phyloP scores from a whole-genome alignment of 805 yeast genomes.

The Starmerella geochares region DNA sequence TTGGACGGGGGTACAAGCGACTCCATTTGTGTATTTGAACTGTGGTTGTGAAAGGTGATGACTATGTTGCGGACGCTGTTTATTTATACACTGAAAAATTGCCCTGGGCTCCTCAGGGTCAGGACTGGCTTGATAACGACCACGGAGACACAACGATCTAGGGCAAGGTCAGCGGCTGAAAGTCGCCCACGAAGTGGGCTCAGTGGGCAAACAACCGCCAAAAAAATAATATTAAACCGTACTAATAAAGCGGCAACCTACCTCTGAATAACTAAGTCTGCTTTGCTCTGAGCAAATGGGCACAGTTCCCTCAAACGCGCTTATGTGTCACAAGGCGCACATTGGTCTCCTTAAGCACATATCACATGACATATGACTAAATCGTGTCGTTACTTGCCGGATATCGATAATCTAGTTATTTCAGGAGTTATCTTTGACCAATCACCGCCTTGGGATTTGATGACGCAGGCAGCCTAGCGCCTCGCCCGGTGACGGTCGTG shows the following conservation, averaged over 20 bases:
- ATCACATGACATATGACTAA: slow-evolving; percentile 4
- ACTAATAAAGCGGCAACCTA: too few relatives aligned
- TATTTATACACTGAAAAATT: slow-evolving; percentile 7
- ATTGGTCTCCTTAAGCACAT: background rate
- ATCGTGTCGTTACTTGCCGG: background rate
- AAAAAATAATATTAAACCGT: too few relatives aligned
- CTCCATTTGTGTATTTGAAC: slow-evolving; percentile 14
- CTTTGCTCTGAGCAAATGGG: too few relatives aligned
- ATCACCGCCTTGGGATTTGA: background rate
- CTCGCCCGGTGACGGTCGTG: background rate
- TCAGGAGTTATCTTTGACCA: slow-evolving; percentile 3
- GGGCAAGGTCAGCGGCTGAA: slow-evolving; percentile 2
- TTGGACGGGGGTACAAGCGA: slow-evolving; percentile 34
- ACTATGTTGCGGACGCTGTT: background rate
- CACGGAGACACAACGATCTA: slow-evolving; percentile 1
- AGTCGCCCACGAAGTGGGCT: background rate
- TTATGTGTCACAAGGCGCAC: background rate
- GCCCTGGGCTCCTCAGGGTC: slow-evolving; percentile 5
- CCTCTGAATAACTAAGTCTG: too few relatives aligned
- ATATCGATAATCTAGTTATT: background rate
- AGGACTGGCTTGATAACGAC: slow-evolving; percentile 7
- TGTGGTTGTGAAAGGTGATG: background rate
- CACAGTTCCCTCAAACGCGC: background rate
- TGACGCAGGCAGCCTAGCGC: background rate
- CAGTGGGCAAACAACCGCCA: background rate